Evolutionary conservation across 2,329 filamentous ascomycete species (phyloP).

Genomic region (Verticillium isaacii): DNA sequence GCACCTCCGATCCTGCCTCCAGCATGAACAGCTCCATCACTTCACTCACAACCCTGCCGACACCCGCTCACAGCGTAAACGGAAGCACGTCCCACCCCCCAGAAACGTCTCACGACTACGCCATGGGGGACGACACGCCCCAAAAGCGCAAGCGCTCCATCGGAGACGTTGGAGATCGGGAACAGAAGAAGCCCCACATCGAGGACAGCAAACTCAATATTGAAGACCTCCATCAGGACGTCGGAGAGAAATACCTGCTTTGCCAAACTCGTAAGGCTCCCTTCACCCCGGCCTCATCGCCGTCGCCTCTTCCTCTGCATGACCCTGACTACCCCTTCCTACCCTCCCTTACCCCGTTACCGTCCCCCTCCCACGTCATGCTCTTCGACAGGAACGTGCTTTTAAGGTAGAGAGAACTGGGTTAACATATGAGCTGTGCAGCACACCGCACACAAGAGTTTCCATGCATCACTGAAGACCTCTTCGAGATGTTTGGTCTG

Average conservation of each 20-base stretch:
- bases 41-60: conserved; percentile 50
- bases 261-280: conserved; percentile 63
- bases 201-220: conserved; percentile 58
- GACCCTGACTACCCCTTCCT: neutral
- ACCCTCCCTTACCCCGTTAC: neutral
- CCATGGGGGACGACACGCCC: conserved; percentile 46
- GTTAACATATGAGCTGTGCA: conserved; percentile 42
- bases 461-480: conserved; percentile 48
- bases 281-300: conserved; percentile 29
- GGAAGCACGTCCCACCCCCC: conserved; percentile 42
- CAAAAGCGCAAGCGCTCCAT: conserved; percentile 58
- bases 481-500: conserved; percentile 55
- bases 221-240: conserved; percentile 61
- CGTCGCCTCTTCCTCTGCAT: conserved; percentile 12
- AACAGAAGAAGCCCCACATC: conserved; percentile 58
- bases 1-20: conserved; percentile 44
- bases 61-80: conserved; percentile 59
- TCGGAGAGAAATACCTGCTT: conserved; percentile 63
- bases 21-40: conserved; percentile 49
- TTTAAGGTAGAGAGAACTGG: conserved; percentile 21
- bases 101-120: conserved; percentile 35
- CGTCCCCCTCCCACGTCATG: neutral
- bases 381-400: conserved; percentile 16
- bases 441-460: conserved; percentile 39
- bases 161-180: conserved; percentile 51